Conservation (phyloP, 345 rosid species). For the Bruguiera sexangula region DNA sequence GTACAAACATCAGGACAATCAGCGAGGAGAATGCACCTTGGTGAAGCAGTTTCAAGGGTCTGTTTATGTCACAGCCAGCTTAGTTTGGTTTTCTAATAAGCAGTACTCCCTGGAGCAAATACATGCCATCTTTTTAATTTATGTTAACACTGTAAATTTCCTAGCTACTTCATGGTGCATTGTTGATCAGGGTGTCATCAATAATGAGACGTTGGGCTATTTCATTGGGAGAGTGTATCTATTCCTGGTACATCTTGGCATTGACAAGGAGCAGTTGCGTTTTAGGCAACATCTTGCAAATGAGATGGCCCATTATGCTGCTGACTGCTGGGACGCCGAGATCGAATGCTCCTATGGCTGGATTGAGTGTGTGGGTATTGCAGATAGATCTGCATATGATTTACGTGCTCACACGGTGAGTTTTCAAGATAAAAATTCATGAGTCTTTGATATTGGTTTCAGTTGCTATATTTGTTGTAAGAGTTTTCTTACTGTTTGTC, state of each 20-base stretch:
- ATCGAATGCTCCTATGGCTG: slow-evolving; percentile 91
- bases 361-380: slow-evolving; percentile 96
- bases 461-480: background rate
- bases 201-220: slow-evolving; percentile 80
- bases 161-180: slow-evolving; percentile 6
- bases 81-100: slow-evolving; percentile 21
- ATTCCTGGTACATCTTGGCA: slow-evolving; percentile 67
- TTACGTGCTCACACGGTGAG: slow-evolving; percentile 74
- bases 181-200: slow-evolving; percentile 61
- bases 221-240: slow-evolving; percentile 86
- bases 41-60: slow-evolving; percentile 69
- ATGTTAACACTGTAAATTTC: background rate
- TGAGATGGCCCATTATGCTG: slow-evolving; percentile 96
- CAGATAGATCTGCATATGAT: slow-evolving; percentile 95
- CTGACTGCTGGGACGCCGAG: slow-evolving; percentile 98
- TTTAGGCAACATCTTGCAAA: slow-evolving; percentile 87
- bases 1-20: slow-evolving; percentile 73
- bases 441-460: background rate
- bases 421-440: background rate
- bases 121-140: background rate
- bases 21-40: slow-evolving; percentile 50
- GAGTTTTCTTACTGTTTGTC: background rate
- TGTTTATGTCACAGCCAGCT: slow-evolving; percentile 16
- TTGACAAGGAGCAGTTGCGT: slow-evolving; percentile 63
- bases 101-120: slow-evolving; percentile 34